phyloP scores from a whole-genome alignment of 768 basidiomycete species.

The Kwoniella dendrophila region DNA sequence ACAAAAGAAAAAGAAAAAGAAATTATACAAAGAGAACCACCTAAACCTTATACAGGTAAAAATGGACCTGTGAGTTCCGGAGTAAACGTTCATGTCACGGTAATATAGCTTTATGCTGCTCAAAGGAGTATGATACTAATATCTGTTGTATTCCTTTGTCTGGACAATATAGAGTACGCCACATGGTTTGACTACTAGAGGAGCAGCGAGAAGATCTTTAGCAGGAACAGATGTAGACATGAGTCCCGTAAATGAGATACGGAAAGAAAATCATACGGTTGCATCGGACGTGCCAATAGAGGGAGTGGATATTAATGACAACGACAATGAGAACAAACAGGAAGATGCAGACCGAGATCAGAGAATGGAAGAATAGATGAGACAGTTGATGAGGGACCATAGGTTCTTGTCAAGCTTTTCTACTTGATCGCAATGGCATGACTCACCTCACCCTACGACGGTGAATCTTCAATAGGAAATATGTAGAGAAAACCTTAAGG shows the following conservation, averaged over 20 bases:
- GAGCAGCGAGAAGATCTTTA: constrained; percentile 26
- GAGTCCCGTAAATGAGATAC: neutral
- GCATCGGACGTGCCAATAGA: too few species aligned
- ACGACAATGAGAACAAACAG: too few species aligned
- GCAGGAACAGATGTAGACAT: constrained; percentile 21
- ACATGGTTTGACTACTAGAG: constrained; percentile 22
- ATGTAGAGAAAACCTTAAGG: too few species aligned
- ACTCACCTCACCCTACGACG: too few species aligned
- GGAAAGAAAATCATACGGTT: too few species aligned
- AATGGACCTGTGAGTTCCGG: constrained; percentile 33
- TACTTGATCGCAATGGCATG: too few species aligned
- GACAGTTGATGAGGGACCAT: too few species aligned
- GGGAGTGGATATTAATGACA: too few species aligned
- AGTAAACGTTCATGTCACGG: neutral
- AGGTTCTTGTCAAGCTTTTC: too few species aligned
- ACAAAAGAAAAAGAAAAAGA: neutral
- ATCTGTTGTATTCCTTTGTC: neutral
- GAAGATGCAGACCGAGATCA: too few species aligned
- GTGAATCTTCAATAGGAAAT: too few species aligned
- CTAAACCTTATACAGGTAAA: constrained; percentile 32
- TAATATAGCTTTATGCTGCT: neutral
- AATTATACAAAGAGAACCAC: constrained; percentile 2
- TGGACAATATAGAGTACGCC: constrained; percentile 18
- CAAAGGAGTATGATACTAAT: neutral
- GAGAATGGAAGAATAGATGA: too few species aligned